phyloP scores from a whole-genome alignment of 1,284 basidiomycete species.

The Tylopilus orsonianus region DNA sequence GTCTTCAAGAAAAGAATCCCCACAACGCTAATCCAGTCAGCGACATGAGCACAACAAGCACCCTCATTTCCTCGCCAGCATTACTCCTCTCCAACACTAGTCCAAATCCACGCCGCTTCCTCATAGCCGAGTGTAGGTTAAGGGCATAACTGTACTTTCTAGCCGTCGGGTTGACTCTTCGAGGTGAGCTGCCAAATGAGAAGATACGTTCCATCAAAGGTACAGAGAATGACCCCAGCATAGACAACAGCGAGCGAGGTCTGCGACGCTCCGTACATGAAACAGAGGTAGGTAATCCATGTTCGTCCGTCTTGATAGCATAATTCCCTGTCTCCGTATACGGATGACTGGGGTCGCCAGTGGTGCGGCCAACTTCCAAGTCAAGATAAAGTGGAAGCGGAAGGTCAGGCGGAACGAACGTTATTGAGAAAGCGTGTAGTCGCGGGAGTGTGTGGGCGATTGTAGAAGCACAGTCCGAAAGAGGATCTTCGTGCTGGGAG shows the following conservation, averaged over 20 bases:
- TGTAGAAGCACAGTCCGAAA: constrained; percentile 54
- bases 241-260: constrained; percentile 38
- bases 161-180: constrained; percentile 4
- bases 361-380: constrained; percentile 29
- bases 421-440: constrained; percentile 58
- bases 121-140: constrained; percentile 29
- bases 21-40: constrained; percentile 57
- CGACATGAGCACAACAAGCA: constrained; percentile 55
- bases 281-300: constrained; percentile 44
- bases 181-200: constrained; percentile 34
- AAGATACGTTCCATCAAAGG: constrained; percentile 44
- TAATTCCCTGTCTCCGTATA: constrained; percentile 49
- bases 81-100: constrained; percentile 56
- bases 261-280: constrained; percentile 48
- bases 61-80: constrained; percentile 68
- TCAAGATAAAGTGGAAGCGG: constrained; percentile 39
- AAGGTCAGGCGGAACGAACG: constrained; percentile 51
- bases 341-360: constrained; percentile 30
- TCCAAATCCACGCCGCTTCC: constrained; percentile 38
- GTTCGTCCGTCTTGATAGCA: constrained; percentile 44
- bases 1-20: constrained; percentile 41
- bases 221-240: constrained; percentile 37
- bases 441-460: constrained; percentile 67
- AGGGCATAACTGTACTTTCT: constrained; percentile 27
- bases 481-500: constrained; percentile 61